Percentiles rank a stretch among this genome's conserved stretches.
These are phyloP conservation scores for Iris macrosiphon DNA, from an alignment of 106 monocot species.

Conservation along the genomic window DNA sequence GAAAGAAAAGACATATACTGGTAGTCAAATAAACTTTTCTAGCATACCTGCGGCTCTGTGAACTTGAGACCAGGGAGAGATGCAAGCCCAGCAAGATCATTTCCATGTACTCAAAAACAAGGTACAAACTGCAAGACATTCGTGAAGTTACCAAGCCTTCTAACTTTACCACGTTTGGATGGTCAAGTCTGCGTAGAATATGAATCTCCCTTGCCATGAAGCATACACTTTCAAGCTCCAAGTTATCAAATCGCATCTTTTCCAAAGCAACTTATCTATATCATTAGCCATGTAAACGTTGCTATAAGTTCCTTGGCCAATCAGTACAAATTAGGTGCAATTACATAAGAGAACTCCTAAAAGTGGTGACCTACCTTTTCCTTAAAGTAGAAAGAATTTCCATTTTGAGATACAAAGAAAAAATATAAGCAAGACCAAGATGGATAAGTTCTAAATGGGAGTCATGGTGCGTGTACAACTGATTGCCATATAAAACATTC, in stretches of 20 bases:
- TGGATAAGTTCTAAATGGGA: no score
- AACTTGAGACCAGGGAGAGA: conserved; percentile 60
- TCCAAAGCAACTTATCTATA: conserved; percentile 67
- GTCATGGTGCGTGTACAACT: no score
- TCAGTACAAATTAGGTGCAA: conserved; percentile 30
- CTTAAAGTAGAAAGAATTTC: no score
- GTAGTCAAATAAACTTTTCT: conserved; percentile 1
- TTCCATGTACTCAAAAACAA: conserved; percentile 88
- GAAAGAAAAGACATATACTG: no score
- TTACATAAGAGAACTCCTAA: not conserved
- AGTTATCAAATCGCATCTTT: conserved; percentile 68
- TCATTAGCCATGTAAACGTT: conserved; percentile 71
- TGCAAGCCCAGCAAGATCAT: conserved; percentile 69
- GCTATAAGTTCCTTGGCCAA: conserved; percentile 79
- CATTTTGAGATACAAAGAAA: no score
- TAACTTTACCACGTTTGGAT: conserved; percentile 63
- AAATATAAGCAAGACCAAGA: no score
- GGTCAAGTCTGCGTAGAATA: conserved; percentile 58
- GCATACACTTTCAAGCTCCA: conserved; percentile 71
- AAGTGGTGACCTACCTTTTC: not conserved
- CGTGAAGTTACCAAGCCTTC: conserved; percentile 67
- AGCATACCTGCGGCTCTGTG: conserved; percentile 58
- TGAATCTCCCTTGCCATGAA: conserved; percentile 79
- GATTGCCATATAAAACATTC: no score
- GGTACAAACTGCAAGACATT: conserved; percentile 72